Evolutionary conservation across 306 rosid species (phyloP), one percentile per base, ranked within the genome.

Genomic region (Oxytropis ochrocephala): DNA sequence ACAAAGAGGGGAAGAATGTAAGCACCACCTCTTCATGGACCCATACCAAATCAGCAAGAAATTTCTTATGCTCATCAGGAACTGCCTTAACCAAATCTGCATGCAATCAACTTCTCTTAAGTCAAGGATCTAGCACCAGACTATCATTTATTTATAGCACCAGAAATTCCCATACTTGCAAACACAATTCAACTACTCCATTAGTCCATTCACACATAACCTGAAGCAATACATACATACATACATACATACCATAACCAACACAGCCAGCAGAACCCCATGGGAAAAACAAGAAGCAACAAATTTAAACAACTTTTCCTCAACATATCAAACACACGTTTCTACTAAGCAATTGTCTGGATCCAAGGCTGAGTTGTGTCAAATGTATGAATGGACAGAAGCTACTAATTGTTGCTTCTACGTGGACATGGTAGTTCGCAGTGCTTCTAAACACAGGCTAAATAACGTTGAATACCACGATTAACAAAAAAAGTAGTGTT

Each of bases 61-160:
- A 90, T 77, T 85, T 87, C 88, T 90, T 94, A 81, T 94, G 98
- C 16, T 85, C 90, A 24, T 90, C 96, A 61, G 97, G 97, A 75
- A 94, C 96, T 29, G 90, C 97, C 78, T 82, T 81, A 13, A 88
- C 83, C 92, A 94, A 87, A 90, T 90, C 95, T 90, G 89, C 44
- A 73, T 42, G 62, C 46, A 83, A 73, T 70, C 44, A 73, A 71
- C 13, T 49, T 24, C 47, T 67, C 55, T n/a, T 69, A 52, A 65
- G 65, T 75, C 47, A 11, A 21, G 58, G 60, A 60, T 32, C 46
- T 12, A n/a, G n/a, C n/a, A n/a, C n/a, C 8, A 16, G 41, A 19
- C 5, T 58, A 42, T 11, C 53, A 14, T 35, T 38, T 33, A 27
- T 32, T 39, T 18, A 6, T 10, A 46, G 16, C 13, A 54, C 41